These are phyloP conservation scores for Penicillium freii DNA, from an alignment of 2,329 filamentous ascomycete genomes.

Conservation along the genomic window DNA sequence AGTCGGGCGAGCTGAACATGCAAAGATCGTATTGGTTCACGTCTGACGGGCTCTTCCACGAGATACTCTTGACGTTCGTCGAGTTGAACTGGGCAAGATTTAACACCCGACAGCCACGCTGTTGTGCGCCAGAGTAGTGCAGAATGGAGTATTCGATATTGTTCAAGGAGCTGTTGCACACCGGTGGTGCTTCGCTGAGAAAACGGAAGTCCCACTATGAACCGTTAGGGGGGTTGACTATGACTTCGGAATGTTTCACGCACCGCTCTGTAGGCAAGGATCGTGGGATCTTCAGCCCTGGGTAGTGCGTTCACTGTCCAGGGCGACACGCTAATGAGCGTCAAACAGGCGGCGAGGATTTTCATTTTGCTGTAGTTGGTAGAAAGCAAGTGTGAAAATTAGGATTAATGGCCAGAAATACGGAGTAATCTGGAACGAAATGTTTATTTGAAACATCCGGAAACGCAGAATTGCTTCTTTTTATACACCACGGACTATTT, in stretches of 20 bases:
- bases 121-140: slow-evolving; percentile 17
- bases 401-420: background rate
- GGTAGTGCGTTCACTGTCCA: slow-evolving; percentile 6
- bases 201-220: slow-evolving; percentile 33
- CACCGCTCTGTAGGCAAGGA: slow-evolving; percentile 23
- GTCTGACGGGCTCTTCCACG: slow-evolving; percentile 26
- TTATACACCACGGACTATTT: slow-evolving; percentile 3
- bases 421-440: no score
- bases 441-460: no score
- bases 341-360: background rate
- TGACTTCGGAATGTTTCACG: background rate
- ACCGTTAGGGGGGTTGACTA: background rate
- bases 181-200: slow-evolving; percentile 29
- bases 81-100: slow-evolving; percentile 9
- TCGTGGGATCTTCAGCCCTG: background rate
- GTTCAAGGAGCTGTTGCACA: slow-evolving; percentile 24
- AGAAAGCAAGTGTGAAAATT: background rate
- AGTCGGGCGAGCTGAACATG: slow-evolving; percentile 21
- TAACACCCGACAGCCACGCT: slow-evolving; percentile 12
- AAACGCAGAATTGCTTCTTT: background rate
- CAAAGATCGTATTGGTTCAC: slow-evolving; percentile 21
- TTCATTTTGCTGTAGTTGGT: slow-evolving; percentile 3
- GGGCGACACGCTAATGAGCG: background rate
- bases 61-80: slow-evolving; percentile 22
- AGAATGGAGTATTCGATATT: slow-evolving; percentile 21